Evolutionary conservation across 495 filamentous ascomycete genomes (phyloP).

Genomic region (Penicillium cosmopolitanum): DNA sequence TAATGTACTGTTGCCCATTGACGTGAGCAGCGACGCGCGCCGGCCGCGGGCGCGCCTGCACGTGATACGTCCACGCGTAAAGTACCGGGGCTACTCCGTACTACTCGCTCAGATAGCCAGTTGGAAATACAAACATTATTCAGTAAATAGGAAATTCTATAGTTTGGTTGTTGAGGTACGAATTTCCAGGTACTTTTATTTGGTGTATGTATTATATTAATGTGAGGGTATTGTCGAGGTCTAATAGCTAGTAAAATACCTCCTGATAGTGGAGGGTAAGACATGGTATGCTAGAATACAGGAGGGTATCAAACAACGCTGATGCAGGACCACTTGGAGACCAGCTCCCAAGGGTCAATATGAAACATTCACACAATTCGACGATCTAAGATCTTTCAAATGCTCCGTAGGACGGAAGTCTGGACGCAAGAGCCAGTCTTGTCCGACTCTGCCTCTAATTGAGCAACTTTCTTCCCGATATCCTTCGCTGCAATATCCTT

Average conservation of each 20-base stretch:
- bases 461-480: slow-evolving; percentile 38
- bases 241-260: slow-evolving; percentile 22
- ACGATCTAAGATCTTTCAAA: slow-evolving; percentile 19
- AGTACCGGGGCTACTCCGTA: slow-evolving; percentile 18
- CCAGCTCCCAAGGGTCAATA: slow-evolving; percentile 30
- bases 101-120: neutral
- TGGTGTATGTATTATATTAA: slow-evolving; percentile 24
- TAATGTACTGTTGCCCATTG: slow-evolving; percentile 19
- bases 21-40: slow-evolving; percentile 24
- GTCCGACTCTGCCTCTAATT: slow-evolving; percentile 39
- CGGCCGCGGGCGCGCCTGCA: neutral
- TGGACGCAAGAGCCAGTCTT: slow-evolving; percentile 25
- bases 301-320: slow-evolving; percentile 42
- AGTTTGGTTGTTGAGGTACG: neutral
- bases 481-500: slow-evolving; percentile 45
- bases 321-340: slow-evolving; percentile 38
- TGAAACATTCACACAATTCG: slow-evolving; percentile 31
- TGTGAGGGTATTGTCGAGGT: slow-evolving; percentile 9
- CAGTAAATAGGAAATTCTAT: neutral
- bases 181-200: neutral
- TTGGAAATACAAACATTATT: too few relatives aligned
- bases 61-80: slow-evolving; percentile 20
- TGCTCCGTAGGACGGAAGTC: slow-evolving; percentile 8
- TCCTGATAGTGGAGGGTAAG: slow-evolving; percentile 12
- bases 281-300: slow-evolving; percentile 25